A percentile compares a stretch with the other conserved stretches of the same genome.
Evolutionary conservation across 495 filamentous ascomycete species (phyloP).

Genomic region (Penicillium atrosanguineum): DNA sequence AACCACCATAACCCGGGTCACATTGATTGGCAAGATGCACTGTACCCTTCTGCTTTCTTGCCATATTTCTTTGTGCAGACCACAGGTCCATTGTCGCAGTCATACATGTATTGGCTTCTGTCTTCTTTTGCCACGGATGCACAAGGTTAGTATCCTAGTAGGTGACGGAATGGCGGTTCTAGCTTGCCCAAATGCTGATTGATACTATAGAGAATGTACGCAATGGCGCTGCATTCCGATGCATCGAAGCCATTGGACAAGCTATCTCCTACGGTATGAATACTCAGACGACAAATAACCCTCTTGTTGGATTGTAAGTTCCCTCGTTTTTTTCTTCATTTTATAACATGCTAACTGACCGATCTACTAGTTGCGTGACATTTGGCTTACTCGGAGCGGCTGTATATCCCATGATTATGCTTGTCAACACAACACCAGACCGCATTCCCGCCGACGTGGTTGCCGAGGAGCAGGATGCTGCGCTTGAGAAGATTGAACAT

Average conservation of each 20-base stretch:
- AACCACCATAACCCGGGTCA: slow-evolving; percentile 22
- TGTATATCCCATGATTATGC: slow-evolving; percentile 25
- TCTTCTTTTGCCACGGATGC: slow-evolving; percentile 31
- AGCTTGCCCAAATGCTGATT: not conserved
- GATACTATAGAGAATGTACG: slow-evolving; percentile 24
- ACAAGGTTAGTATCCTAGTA: slow-evolving; percentile 17
- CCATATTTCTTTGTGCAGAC: slow-evolving; percentile 35
- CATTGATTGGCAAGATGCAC: slow-evolving; percentile 26
- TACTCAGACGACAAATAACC: slow-evolving; percentile 27
- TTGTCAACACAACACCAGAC: slow-evolving; percentile 31
- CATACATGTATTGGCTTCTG: slow-evolving; percentile 34
- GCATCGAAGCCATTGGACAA: slow-evolving; percentile 30
- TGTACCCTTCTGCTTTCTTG: slow-evolving; percentile 27
- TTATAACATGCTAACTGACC: not conserved
- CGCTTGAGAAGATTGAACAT: slow-evolving; percentile 8
- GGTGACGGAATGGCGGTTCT: not conserved
- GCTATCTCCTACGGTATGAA: slow-evolving; percentile 33
- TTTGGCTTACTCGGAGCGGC: slow-evolving; percentile 24
- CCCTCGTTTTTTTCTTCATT: not conserved
- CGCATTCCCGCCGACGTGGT: slow-evolving; percentile 30
- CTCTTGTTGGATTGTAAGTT: slow-evolving; percentile 29
- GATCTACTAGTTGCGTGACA: slow-evolving; percentile 18
- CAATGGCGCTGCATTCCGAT: slow-evolving; percentile 31
- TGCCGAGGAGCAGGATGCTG: slow-evolving; percentile 25
- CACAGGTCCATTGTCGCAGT: slow-evolving; percentile 28